Base-by-base conservation (phyloP, 768 basidiomycete genomes). In the Scleroderma citrinum region DNA sequence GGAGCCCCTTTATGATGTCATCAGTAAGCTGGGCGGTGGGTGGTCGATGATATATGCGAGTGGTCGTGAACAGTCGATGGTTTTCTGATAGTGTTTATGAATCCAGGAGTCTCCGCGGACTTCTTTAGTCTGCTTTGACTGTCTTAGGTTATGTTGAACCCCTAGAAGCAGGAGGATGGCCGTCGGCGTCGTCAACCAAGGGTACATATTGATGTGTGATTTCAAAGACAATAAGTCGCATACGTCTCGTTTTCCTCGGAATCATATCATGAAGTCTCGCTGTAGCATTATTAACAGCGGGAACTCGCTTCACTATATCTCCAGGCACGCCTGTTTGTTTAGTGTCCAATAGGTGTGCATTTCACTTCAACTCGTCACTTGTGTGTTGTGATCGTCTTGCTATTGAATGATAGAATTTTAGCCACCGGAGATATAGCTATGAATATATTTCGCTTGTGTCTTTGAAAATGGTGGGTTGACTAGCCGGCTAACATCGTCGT, bases 201-300 rank as follows among this genome's bases (percentile, higher is more conserved):
- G 16, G 26, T 29, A 16, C 7, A 12, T 24, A 10, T 13, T 42
- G 23, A 42, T 5, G 24, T 29, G n/a, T 14, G 19, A 47, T 43
- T 58, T 52, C 54, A n/a, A 11, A 82, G 79, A n/a, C 75, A 87
- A 45, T 93, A 88, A 92, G 82, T 97, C 24, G 87, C 46, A 79
- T 95, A 40, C 82, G 93, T 5, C 75, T 96, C n/a, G 94, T 95
- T 65, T 80, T 87, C 56, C 75, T 96, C 21, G 92, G 93, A 17
- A 57, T 72, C 17, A 23, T 81, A 12, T 92, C 43, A 87, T 84
- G n/a, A n/a, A n/a, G n/a, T 0, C 85, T 94, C 55, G 74, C 80
- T 21, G 90, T 96, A 35, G 77, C 87, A 2, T 74, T 97, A 59
- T 75, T 96, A 51, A 74, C 87, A 10, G 82, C 95, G 17, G 84